These are phyloP conservation scores for Beauveria medogensis DNA, from an alignment of 2,329 filamentous ascomycete genomes.

Conservation along the genomic window DNA sequence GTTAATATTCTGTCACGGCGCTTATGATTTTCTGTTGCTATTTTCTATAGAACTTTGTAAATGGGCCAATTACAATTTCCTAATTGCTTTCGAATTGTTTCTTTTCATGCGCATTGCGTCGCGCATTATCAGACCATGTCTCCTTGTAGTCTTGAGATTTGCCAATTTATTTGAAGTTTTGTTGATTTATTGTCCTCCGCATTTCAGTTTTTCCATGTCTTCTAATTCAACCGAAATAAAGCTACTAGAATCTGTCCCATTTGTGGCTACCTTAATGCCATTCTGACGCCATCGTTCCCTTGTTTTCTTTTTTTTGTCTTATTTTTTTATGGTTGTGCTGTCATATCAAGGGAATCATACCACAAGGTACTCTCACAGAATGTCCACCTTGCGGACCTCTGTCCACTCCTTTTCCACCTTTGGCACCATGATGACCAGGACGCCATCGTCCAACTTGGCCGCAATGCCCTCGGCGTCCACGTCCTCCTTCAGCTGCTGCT, in stretches of 20 bases:
- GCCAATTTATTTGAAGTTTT: neutral
- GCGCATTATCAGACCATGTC: neutral
- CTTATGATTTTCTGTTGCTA: neutral
- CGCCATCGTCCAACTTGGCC: slow-evolving; percentile 71
- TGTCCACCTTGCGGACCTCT: slow-evolving; percentile 52
- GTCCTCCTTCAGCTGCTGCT: slow-evolving; percentile 20
- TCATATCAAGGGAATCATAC: neutral
- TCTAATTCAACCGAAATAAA: too few relatives aligned
- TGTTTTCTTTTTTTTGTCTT: neutral
- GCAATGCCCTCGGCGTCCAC: slow-evolving; percentile 61
- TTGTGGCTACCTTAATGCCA: neutral
- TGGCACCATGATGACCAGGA: slow-evolving; percentile 68
- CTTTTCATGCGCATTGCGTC: too few relatives aligned
- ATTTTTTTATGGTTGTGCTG: neutral
- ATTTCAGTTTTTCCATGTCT: neutral
- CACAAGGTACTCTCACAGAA: slow-evolving; percentile 30
- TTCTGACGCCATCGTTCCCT: neutral
- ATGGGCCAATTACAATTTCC: neutral
- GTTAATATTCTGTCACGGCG: neutral
- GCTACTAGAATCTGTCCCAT: neutral
- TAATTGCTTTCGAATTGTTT: too few relatives aligned
- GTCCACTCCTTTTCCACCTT: slow-evolving; percentile 62
- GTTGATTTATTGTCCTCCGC: neutral
- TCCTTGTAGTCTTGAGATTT: neutral
- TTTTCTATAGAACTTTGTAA: neutral